Evolutionary conservation across 257 asterid species (phyloP).

Genomic region (Gentiana dahurica): DNA sequence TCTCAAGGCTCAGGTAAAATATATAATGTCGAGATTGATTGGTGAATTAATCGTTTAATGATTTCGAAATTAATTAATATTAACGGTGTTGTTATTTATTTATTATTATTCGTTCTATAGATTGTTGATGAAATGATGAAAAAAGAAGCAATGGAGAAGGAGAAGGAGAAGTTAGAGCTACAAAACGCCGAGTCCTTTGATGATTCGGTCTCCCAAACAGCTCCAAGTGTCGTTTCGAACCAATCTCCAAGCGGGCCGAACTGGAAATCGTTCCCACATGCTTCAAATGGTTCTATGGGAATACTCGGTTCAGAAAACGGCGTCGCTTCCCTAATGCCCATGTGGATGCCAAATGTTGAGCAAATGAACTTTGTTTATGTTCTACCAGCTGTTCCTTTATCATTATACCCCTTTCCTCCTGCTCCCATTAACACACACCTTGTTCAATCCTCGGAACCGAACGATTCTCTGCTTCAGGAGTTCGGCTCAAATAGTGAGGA

Average conservation of each 20-base stretch:
- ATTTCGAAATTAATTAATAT: too few relatives aligned
- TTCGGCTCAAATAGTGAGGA: neutral
- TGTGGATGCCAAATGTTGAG: slow-evolving; percentile 11
- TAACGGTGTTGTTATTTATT: neutral
- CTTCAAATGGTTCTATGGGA: slow-evolving; percentile 18
- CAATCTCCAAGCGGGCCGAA: slow-evolving; percentile 33
- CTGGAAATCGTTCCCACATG: slow-evolving; percentile 35
- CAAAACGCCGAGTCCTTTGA: slow-evolving; percentile 9
- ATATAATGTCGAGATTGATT: neutral
- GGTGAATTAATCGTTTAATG: neutral
- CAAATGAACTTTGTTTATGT: slow-evolving; percentile 32
- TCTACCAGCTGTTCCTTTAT: slow-evolving; percentile 40
- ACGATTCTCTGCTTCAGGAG: slow-evolving; percentile 14
- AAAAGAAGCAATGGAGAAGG: slow-evolving; percentile 15
- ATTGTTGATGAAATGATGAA: slow-evolving; percentile 22
- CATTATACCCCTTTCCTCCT: slow-evolving; percentile 23
- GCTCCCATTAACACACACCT: slow-evolving; percentile 9
- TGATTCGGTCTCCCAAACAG: slow-evolving; percentile 13
- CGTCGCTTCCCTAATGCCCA: slow-evolving; percentile 10
- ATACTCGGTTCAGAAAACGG: slow-evolving; percentile 19
- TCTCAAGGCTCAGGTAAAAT: slow-evolving; percentile 40
- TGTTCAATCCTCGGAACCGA: slow-evolving; percentile 6
- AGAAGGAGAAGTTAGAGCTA: slow-evolving; percentile 10
- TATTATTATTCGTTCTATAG: slow-evolving; percentile 18
- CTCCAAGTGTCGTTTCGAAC: slow-evolving; percentile 13